Percentiles rank a stretch among this genome's conserved stretches.
Evolutionary conservation across 352 stramenopile genomes (phyloP).

Genomic region (Phytopythium montanum): DNA sequence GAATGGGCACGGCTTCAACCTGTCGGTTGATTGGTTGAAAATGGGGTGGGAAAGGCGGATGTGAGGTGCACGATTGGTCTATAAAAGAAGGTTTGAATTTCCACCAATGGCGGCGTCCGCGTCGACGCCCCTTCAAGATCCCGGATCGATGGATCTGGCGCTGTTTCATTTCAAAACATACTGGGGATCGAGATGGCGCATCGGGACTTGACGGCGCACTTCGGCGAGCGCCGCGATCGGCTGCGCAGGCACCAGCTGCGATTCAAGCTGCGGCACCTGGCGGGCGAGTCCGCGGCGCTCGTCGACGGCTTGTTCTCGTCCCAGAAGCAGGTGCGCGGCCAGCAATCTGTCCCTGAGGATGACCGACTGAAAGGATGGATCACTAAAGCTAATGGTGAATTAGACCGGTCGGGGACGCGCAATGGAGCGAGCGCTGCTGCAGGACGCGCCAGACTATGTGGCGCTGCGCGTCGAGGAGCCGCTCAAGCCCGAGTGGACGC

Average conservation of each 20-base stretch:
- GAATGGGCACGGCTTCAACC: conserved; percentile 5
- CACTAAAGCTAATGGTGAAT: background rate
- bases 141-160: background rate
- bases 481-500: conserved; percentile 55
- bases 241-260: conserved; percentile 54
- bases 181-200: conserved; percentile 40
- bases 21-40: conserved; percentile 9
- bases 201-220: conserved; percentile 53
- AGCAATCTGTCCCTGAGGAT: too few relatives aligned
- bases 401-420: conserved; percentile 43
- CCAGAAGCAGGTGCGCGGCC: conserved; percentile 29
- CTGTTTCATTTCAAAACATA: background rate
- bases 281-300: conserved; percentile 31
- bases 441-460: conserved; percentile 44
- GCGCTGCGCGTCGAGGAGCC: conserved; percentile 25
- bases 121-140: conserved; percentile 47
- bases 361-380: too few relatives aligned
- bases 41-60: background rate
- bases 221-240: conserved; percentile 32
- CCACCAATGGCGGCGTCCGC: conserved; percentile 16
- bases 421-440: conserved; percentile 63
- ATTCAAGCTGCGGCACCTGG: conserved; percentile 48
- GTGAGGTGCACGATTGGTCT: conserved; percentile 4
- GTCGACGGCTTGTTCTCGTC: conserved; percentile 43
- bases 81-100: conserved; percentile 9